phyloP scores from a whole-genome alignment of 805 yeast species.

The Kazachstania kunashirensis region DNA sequence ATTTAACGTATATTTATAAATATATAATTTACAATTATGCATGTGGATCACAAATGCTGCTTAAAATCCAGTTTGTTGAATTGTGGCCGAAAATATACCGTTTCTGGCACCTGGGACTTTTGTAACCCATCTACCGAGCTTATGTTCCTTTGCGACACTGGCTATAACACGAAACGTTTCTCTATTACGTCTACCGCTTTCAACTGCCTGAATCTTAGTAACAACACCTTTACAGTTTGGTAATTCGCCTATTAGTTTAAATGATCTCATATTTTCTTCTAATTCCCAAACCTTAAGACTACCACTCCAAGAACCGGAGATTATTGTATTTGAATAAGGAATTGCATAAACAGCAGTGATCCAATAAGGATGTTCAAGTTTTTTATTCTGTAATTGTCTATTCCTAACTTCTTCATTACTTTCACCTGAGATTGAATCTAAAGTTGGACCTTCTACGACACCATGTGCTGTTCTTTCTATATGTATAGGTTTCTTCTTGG shows the following conservation, averaged over 20 bases:
- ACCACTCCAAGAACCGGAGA: constrained; percentile 88
- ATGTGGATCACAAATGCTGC: no score
- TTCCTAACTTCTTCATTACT: constrained; percentile 28
- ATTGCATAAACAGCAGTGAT: constrained; percentile 73
- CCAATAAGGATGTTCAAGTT: constrained; percentile 62
- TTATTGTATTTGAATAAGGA: constrained; percentile 75
- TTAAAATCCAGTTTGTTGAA: constrained; percentile 32
- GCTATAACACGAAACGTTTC: constrained; percentile 51
- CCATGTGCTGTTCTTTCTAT: constrained; percentile 74
- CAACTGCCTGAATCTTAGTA: constrained; percentile 49
- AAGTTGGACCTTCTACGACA: constrained; percentile 37
- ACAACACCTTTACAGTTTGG: constrained; percentile 60
- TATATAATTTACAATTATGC: no score
- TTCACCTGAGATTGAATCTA: constrained; percentile 49
- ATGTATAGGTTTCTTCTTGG: constrained; percentile 79
- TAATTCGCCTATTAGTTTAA: constrained; percentile 47
- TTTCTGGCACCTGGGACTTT: constrained; percentile 59
- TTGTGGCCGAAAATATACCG: constrained; percentile 51
- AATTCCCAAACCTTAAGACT: constrained; percentile 69
- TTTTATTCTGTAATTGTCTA: constrained; percentile 48
- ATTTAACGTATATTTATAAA: no score
- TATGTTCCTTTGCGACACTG: constrained; percentile 73
- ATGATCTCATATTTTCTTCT: constrained; percentile 51
- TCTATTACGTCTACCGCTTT: constrained; percentile 42
- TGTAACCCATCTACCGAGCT: constrained; percentile 77